Conservation (phyloP, 2,329 filamentous ascomycete genomes). For the Ilyonectria destructans region DNA sequence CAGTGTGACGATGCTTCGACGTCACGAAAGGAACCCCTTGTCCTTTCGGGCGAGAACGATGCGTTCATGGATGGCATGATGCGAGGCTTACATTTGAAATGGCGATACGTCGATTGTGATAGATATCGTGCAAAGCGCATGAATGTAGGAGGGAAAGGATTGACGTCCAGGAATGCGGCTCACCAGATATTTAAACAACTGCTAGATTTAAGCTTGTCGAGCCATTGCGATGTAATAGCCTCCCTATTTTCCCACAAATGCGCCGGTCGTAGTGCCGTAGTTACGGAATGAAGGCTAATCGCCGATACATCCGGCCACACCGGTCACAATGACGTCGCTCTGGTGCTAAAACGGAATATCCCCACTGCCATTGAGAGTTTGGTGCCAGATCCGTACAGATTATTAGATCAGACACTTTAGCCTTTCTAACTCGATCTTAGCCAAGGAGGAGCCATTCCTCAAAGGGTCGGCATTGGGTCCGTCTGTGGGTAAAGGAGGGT, state of each 20-base stretch:
- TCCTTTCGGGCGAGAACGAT: not conserved
- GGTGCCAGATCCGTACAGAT: not conserved
- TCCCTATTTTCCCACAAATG: not conserved
- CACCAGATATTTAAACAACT: not conserved
- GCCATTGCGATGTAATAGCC: not conserved
- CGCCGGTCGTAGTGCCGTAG: not conserved
- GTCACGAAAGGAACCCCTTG: not conserved
- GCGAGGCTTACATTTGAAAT: not conserved
- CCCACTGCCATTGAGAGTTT: not conserved
- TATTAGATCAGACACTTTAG: not conserved
- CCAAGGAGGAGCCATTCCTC: slow-evolving; percentile 1
- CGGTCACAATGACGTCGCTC: not conserved
- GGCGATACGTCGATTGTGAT: not conserved
- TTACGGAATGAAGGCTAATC: not conserved
- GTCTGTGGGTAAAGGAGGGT: not conserved
- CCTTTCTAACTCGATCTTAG: not conserved
- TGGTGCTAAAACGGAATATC: not conserved
- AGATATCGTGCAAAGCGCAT: not conserved
- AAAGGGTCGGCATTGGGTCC: slow-evolving; percentile 1
- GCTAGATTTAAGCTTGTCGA: not conserved
- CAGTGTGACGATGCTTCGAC: not conserved
- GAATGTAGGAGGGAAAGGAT: not conserved
- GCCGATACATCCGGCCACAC: not conserved
- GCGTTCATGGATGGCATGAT: not conserved
- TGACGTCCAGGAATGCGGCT: not conserved